Conservation (phyloP, 1,139 yeast genomes). For the Suhomyces taliae region DNA sequence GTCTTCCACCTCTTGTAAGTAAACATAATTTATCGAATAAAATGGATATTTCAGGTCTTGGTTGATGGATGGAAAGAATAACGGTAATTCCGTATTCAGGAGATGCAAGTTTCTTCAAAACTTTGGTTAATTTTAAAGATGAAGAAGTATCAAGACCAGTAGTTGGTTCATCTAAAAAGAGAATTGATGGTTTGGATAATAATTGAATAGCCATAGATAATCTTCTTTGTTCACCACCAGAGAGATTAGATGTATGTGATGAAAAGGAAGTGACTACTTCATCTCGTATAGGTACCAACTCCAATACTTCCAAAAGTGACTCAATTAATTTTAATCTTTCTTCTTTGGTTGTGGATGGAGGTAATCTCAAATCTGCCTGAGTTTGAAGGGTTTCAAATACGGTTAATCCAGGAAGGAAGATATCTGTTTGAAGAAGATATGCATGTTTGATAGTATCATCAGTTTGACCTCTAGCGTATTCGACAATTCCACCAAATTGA, state of each 20-base stretch:
- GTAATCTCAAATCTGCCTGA: slow-evolving; percentile 70
- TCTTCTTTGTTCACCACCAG: slow-evolving; percentile 86
- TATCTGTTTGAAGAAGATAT: slow-evolving; percentile 77
- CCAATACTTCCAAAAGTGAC: slow-evolving; percentile 59
- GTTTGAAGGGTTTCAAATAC: slow-evolving; percentile 66
- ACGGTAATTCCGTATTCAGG: slow-evolving; percentile 64
- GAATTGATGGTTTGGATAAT: slow-evolving; percentile 69
- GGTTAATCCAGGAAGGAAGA: slow-evolving; percentile 67
- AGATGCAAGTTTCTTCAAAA: slow-evolving; percentile 54
- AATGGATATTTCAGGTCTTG: slow-evolving; percentile 68
- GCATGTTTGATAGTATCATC: slow-evolving; percentile 43
- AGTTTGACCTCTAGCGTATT: slow-evolving; percentile 14
- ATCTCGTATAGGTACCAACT: slow-evolving; percentile 59
- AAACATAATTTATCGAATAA: slow-evolving; percentile 71
- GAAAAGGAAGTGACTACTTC: slow-evolving; percentile 55
- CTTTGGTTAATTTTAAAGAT: slow-evolving; percentile 63
- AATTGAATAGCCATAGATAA: slow-evolving; percentile 78
- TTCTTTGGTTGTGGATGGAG: slow-evolving; percentile 36
- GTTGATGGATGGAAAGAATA: slow-evolving; percentile 80
- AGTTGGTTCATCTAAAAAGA: slow-evolving; percentile 86
- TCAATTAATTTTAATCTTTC: slow-evolving; percentile 54
- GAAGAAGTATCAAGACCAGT: slow-evolving; percentile 84
- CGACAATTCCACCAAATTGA: slow-evolving; percentile 31
- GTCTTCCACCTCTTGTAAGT: slow-evolving; percentile 66
- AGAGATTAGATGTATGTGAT: slow-evolving; percentile 48